Evolutionary conservation across 768 basidiomycete genomes (phyloP), one percentile per base, ranked within the genome.

Genomic region (Royoungia palumana): DNA sequence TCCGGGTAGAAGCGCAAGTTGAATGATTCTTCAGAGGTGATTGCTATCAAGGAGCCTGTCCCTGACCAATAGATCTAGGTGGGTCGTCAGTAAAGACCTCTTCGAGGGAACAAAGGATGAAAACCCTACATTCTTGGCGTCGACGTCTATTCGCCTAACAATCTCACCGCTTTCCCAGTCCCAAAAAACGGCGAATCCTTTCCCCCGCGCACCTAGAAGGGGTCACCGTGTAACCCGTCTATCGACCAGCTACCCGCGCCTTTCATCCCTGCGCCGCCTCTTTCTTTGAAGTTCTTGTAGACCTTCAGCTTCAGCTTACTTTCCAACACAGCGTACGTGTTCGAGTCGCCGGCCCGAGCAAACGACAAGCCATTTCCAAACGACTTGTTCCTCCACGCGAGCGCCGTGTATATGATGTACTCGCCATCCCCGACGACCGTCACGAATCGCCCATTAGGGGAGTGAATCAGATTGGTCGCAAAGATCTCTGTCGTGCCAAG

Each of bases 111-210:
- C 8, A 5, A 19, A 37, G n/a, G 21, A 11, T 46, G 27, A 3
- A 28, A 12, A 28, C 66, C 87, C 49, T 55, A 96, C 96, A 61
- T 85, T 86, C 67, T 89, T 94, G 8, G 94, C 94, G 54, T 98
- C 93, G 1, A 93, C 94, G 59, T 99, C 94, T 59, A 99, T 88
- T 57, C 96, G 72, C 48, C 96, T 74, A 6, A 98, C 96, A 49
- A 98, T 80, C 62, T 95, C 90, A 28, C 94, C 93, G 1, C 83
- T 84, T 69, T 98, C 95, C 96, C 96, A 98, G 64, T 98, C 96
- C 93, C 96, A 98, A 67, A 99, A 99, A 61, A 97, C 77, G 27
- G 96, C 93, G 55, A 97, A 96, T 0, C 94, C 93, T 55, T 79
- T 78, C 0, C 94, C 95, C 5, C 89, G 72, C 3, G 87, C 94